phyloP scores from a whole-genome alignment of 345 rosid species.

The Orychophragmus violaceus region DNA sequence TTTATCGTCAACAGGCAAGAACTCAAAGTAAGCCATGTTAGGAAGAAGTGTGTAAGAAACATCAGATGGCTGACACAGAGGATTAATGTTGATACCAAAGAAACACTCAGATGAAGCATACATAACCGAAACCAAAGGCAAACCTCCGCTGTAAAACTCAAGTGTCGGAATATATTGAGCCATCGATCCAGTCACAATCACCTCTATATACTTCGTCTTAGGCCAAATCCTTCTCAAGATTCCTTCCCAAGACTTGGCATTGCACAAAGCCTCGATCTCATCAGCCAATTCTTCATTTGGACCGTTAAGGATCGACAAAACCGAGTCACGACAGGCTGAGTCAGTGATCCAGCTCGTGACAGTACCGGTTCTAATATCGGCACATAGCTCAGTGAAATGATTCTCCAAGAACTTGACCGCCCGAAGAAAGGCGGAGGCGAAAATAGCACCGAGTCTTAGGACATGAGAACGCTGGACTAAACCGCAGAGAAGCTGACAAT shows the following conservation, averaged over 20 bases:
- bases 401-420: slow-evolving; percentile 77
- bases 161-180: slow-evolving; percentile 84
- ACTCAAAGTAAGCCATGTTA: too few relatives aligned
- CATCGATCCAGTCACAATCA: slow-evolving; percentile 87
- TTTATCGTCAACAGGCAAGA: too few relatives aligned
- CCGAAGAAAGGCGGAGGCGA: slow-evolving; percentile 79
- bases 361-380: slow-evolving; percentile 54
- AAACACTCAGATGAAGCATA: slow-evolving; percentile 90
- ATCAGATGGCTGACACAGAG: too few relatives aligned
- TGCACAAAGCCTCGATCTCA: slow-evolving; percentile 40
- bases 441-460: slow-evolving; percentile 72
- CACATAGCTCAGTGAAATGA: slow-evolving; percentile 61
- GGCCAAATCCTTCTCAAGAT: slow-evolving; percentile 79
- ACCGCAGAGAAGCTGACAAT: slow-evolving; percentile 84
- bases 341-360: slow-evolving; percentile 77
- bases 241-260: slow-evolving; percentile 62
- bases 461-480: slow-evolving; percentile 65
- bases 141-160: slow-evolving; percentile 71
- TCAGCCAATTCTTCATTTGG: slow-evolving; percentile 48
- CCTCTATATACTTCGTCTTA: slow-evolving; percentile 73
- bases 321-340: slow-evolving; percentile 47
- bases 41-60: too few relatives aligned
- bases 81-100: slow-evolving; percentile 74
- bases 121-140: slow-evolving; percentile 81
- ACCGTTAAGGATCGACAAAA: slow-evolving; percentile 34